Evolutionary conservation across 140 eudicot species (phyloP), one percentile per base, ranked within the genome.

Genomic region (Bidens hawaiensis): DNA sequence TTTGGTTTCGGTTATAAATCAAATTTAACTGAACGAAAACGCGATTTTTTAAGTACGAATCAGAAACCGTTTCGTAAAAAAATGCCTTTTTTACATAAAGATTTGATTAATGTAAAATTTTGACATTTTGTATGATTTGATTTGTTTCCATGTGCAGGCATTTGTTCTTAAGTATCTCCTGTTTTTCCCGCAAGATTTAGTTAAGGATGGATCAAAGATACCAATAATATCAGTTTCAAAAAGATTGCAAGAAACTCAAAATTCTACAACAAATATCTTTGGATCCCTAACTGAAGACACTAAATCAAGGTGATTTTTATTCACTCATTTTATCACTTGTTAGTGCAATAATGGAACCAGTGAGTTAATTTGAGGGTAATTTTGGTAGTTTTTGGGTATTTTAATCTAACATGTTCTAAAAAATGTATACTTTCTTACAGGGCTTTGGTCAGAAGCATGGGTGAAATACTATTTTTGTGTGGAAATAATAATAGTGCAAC

Each of bases 361-460:
- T 1, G 28, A 67, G 43, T 53, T n/a, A 45, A 30, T 42, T 43
- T 28, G 59, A 38, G 41, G 16, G 41, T n/a, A 2, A 16, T 45
- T 19, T 28, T 52, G 42, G 47, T 64, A 64, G 23, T 43, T 33
- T 55, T 25, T 26, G 49, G 15, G 11, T 3, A 31, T 49, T 45
- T 59, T 15, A 38, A 49, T 31, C 16, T 24, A n/a, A 19, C 56
- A 26, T 26, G 5, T 62, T 65, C 51, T 69, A 22, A 63, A 49
- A 65, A 10, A 27, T 53, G 16, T 59, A 45, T 60, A 56, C 22
- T 30, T 69, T 4, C 41, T 68, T 69, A 72, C 85, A 93, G 99
- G 74, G 99, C 99, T 45, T 78, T 93, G 85, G 90, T 93, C 25
- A 88, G 84, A 67, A 83, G 96, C 73, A 84, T 93, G 89, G 70